These are phyloP conservation scores for Pleurozium schreberi DNA, from an alignment of 225 moss, liverwort and hornwort species.

Conservation along the genomic window DNA sequence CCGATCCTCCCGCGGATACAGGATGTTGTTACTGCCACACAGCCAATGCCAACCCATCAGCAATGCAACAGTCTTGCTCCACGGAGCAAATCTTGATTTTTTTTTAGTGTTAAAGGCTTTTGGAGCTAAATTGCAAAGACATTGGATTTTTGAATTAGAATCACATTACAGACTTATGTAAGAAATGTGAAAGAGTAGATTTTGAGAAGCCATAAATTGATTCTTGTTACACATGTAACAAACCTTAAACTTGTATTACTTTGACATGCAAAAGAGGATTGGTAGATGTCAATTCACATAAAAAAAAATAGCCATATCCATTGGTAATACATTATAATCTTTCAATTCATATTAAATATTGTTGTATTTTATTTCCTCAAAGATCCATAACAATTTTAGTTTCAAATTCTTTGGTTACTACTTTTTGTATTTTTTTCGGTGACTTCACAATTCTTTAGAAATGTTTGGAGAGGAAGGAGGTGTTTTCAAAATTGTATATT, in stretches of 20 bases:
- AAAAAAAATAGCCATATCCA: too few relatives aligned
- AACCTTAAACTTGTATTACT: neutral
- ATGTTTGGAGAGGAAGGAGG: neutral
- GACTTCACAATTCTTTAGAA: neutral
- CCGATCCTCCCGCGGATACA: slow-evolving; percentile 93
- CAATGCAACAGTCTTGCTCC: neutral
- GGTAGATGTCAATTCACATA: neutral
- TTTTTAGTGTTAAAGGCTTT: too few relatives aligned
- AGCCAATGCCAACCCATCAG: neutral
- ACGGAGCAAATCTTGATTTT: neutral
- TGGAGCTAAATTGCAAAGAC: neutral
- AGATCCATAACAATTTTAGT: fast-evolving
- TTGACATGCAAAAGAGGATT: neutral
- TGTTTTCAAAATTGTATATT: neutral
- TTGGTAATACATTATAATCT: neutral
- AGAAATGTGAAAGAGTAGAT: neutral
- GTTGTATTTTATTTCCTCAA: fast-evolving
- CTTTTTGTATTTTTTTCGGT: neutral
- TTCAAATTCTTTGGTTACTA: too few relatives aligned
- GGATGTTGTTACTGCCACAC: slow-evolving; percentile 79
- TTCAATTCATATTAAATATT: neutral
- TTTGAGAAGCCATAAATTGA: neutral
- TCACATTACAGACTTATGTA: neutral
- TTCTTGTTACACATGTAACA: fast-evolving
- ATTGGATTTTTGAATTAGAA: neutral